Evolutionary conservation across 164 flowering plant genomes (phyloP).

Genomic region (Macadamia integrifolia): DNA sequence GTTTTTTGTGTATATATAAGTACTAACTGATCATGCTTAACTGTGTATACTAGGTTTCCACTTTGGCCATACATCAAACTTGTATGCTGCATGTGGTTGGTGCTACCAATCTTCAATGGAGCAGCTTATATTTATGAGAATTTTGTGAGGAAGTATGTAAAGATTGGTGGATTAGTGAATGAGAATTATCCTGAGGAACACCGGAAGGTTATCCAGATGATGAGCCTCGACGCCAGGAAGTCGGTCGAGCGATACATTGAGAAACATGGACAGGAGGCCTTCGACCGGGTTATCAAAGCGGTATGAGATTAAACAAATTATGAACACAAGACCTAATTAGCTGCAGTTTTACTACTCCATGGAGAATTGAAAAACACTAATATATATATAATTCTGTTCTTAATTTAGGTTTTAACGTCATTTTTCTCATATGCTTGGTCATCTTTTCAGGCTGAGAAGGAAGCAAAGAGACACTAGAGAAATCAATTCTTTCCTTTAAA

Average conservation of each 20-base stretch:
- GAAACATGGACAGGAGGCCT: conserved; percentile 67
- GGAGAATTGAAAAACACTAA: neutral
- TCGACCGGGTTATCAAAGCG: conserved; percentile 74
- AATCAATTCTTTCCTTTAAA: too few species aligned
- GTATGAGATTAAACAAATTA: conserved; percentile 31
- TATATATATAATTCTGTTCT: neutral
- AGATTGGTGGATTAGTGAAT: conserved; percentile 37
- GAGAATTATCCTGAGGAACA: conserved; percentile 42
- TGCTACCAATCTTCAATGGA: conserved; percentile 76
- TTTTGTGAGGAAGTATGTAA: conserved; percentile 53
- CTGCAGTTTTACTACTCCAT: neutral
- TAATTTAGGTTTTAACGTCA: neutral
- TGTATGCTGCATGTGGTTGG: conserved; percentile 74
- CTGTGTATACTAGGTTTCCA: conserved; percentile 47
- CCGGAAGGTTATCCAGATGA: conserved; percentile 64
- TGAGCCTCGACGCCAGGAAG: conserved; percentile 77
- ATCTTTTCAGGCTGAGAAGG: conserved; percentile 57
- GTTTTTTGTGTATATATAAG: too few species aligned
- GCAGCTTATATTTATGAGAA: conserved; percentile 86
- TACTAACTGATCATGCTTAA: too few species aligned
- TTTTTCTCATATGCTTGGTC: neutral
- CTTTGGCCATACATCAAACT: conserved; percentile 81
- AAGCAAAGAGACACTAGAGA: conserved; percentile 44
- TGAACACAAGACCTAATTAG: neutral
- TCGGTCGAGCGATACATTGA: conserved; percentile 68